These are phyloP conservation scores for Micractinium conductrix DNA, from an alignment of 139 green algal genomes.

Conservation along the genomic window DNA sequence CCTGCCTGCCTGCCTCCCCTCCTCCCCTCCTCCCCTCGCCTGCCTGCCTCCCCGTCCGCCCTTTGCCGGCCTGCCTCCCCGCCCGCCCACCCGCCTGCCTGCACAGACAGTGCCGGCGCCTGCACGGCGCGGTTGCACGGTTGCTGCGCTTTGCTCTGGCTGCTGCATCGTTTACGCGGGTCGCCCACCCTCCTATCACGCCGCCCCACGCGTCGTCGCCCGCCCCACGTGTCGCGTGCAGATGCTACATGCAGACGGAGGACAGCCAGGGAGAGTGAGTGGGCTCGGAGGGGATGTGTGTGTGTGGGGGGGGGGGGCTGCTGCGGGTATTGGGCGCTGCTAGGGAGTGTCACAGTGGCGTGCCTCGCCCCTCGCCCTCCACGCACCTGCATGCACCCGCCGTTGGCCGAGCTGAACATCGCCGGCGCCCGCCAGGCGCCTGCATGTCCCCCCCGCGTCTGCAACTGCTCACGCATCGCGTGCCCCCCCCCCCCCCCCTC, in stretches of 20 bases:
- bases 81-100: not conserved
- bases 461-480: too few species aligned
- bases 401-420: not conserved
- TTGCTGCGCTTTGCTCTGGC: too few species aligned
- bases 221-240: not conserved
- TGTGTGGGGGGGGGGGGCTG: too few species aligned
- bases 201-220: not conserved
- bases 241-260: conserved; percentile 22
- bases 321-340: too few species aligned
- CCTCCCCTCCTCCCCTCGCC: too few species aligned
- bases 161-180: too few species aligned
- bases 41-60: too few species aligned
- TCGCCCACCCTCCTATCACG: not conserved
- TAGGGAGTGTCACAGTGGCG: too few species aligned
- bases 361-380: not conserved
- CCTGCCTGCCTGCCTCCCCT: too few species aligned
- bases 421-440: not conserved
- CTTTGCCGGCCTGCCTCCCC: too few species aligned
- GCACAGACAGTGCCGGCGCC: not conserved
- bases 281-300: not conserved
- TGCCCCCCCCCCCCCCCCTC: not conserved
- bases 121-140: too few species aligned
- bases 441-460: not conserved
- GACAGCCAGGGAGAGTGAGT: conserved; percentile 2
- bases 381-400: not conserved